Base-by-base conservation (phyloP, 345 rosid species). In the Gossypium stocksii region DNA sequence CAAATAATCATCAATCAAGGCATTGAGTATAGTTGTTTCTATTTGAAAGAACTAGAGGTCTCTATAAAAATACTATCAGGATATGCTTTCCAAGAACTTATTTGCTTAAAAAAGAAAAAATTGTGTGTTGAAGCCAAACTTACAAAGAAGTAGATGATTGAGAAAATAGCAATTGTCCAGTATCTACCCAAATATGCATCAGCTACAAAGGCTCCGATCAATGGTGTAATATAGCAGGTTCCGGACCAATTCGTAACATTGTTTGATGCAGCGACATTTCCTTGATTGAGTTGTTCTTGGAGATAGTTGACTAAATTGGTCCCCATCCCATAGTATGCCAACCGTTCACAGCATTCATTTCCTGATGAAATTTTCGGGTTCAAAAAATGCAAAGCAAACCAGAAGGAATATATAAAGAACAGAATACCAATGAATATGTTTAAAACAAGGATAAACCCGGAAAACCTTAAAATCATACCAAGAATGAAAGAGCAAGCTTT, bases 281-380 rank as follows among this genome's bases (percentile, higher is more conserved):
- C 92, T 78, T 85, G 91, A 77, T 86, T 82, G 64, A 95, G 84
- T 62, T 86, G 92, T 2, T 65, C 65, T 79, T 88, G 70, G 16
- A 96, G 90, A 85, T 86, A 96, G 80, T 89, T 93, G 74, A 93
- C 99, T 48, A 96, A 86, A 80, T 93, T 96, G 60, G 97, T 91
- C 15, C 99, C 84, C 99, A 96, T 93, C n/a, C 98, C 99, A 83
- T 96, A 91, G 87, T 93, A 95, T 8, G 99, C 99, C 87, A 95
- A 81, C 74, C 98, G 90, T 77, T 95, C 99, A 54, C 98, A 91
- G 19, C 97, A 86, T 71, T 93, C 97, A 58, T 88, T 93, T 56
- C 91, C 99, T 95, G 22, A 75, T 20, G 49, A 49, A 16, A 51
- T 10, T 41, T 67, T 48, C 17, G 15, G 62, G 51, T 43, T 71